Evolutionary conservation across 2,329 filamentous ascomycete genomes (phyloP).

Genomic region (Penicillium sp.): DNA sequence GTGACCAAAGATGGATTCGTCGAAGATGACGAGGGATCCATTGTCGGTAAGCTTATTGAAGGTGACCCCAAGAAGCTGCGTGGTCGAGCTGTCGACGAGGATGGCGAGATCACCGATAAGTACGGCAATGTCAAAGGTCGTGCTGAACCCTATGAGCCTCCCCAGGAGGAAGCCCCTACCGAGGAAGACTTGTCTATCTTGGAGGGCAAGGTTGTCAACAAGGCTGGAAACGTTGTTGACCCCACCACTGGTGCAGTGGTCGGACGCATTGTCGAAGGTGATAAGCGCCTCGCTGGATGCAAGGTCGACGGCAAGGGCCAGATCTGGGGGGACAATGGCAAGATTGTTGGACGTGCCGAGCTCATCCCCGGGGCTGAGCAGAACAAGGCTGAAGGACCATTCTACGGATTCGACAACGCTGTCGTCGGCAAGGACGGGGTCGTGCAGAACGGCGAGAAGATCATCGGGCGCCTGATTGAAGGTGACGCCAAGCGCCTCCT

Average conservation of each 20-base stretch:
- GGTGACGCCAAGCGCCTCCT: constrained; percentile 63
- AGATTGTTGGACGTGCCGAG: constrained; percentile 59
- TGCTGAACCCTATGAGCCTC: constrained; percentile 54
- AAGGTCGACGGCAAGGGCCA: constrained; percentile 62
- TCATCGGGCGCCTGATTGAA: constrained; percentile 57
- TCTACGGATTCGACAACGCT: constrained; percentile 58
- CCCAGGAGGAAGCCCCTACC: constrained; percentile 39
- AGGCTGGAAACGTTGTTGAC: constrained; percentile 61
- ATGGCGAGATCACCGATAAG: constrained; percentile 77
- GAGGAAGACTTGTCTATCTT: constrained; percentile 58
- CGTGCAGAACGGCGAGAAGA: constrained; percentile 45
- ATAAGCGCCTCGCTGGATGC: constrained; percentile 56
- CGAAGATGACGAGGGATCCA: constrained; percentile 73
- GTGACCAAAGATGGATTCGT: constrained; percentile 59
- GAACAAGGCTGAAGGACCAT: constrained; percentile 53
- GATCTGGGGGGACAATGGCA: constrained; percentile 62
- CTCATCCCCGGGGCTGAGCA: constrained; percentile 53
- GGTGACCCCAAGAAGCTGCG: constrained; percentile 71
- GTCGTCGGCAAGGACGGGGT: constrained; percentile 58
- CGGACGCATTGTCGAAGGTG: constrained; percentile 57
- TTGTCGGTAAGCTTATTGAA: constrained; percentile 68
- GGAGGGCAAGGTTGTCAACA: constrained; percentile 62
- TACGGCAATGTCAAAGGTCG: constrained; percentile 63
- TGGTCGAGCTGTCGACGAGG: constrained; percentile 73
- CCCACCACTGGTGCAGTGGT: constrained; percentile 54